Conservation (phyloP, 2,329 filamentous ascomycete genomes). For the Waltergamsia citrina region DNA sequence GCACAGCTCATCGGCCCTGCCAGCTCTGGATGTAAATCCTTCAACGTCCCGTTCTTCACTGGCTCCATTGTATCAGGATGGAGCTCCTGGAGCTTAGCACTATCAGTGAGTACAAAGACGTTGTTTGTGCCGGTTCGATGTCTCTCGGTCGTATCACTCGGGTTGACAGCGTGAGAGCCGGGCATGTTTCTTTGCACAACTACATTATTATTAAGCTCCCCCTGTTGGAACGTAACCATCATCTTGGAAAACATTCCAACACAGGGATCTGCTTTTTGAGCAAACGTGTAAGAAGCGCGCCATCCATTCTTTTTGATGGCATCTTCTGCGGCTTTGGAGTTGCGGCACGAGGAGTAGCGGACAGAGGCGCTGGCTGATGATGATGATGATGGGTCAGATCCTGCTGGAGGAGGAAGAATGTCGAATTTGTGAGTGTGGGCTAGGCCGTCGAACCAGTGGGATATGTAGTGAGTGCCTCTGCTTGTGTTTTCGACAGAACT, state of each 20-base stretch:
- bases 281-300: slow-evolving; percentile 53
- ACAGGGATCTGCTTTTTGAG: slow-evolving; percentile 64
- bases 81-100: slow-evolving; percentile 46
- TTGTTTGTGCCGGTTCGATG: slow-evolving; percentile 30
- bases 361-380: slow-evolving; percentile 28
- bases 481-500: slow-evolving; percentile 49
- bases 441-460: slow-evolving; percentile 78
- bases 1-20: slow-evolving; percentile 59
- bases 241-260: slow-evolving; percentile 63
- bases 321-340: slow-evolving; percentile 54
- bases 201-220: slow-evolving; percentile 48
- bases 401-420: slow-evolving; percentile 44
- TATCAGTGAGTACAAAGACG: slow-evolving; percentile 50
- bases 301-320: slow-evolving; percentile 50
- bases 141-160: slow-evolving; percentile 11
- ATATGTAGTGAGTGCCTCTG: slow-evolving; percentile 49
- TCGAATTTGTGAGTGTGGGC: slow-evolving; percentile 64
- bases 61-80: slow-evolving; percentile 67
- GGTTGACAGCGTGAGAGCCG: slow-evolving; percentile 27
- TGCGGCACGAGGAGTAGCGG: slow-evolving; percentile 61
- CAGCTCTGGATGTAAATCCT: slow-evolving; percentile 58
- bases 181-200: slow-evolving; percentile 57
- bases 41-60: slow-evolving; percentile 48
- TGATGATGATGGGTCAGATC: slow-evolving; percentile 9
- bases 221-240: slow-evolving; percentile 46